Conservation (phyloP, 768 basidiomycete genomes). For the Pisolithus microcarpus region DNA sequence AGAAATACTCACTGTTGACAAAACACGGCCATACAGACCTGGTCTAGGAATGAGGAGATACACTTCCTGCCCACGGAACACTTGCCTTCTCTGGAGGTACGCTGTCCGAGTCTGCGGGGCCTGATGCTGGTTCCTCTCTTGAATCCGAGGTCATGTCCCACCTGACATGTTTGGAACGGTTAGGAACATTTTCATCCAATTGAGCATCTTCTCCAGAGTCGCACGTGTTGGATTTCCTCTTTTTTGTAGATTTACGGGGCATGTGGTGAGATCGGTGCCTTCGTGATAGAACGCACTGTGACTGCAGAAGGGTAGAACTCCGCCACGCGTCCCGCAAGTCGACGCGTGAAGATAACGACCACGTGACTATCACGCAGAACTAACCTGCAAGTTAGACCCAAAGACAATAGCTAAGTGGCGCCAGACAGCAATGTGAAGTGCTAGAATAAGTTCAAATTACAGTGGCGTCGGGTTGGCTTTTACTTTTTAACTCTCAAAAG, state of each 20-base stretch:
- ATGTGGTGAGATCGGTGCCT: constrained; percentile 6
- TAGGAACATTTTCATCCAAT: not conserved
- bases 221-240: constrained; percentile 12
- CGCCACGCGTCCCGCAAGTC: constrained; percentile 10
- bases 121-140: constrained; percentile 7
- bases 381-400: too few relatives aligned
- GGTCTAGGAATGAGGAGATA: not conserved
- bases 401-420: too few relatives aligned
- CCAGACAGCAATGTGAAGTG: too few relatives aligned
- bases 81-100: constrained; percentile 12
- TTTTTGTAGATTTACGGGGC: constrained; percentile 9
- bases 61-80: not conserved
- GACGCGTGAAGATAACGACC: not conserved
- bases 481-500: constrained; percentile 45
- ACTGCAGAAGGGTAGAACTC: constrained; percentile 6
- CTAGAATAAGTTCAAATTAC: too few relatives aligned
- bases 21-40: constrained; percentile 30
- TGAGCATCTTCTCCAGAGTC: constrained; percentile 4
- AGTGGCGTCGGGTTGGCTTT: not conserved
- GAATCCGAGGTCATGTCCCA: constrained; percentile 22
- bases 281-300: too few relatives aligned
- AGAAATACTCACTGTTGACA: constrained; percentile 28
- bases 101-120: constrained; percentile 2
- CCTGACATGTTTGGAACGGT: constrained; percentile 26
- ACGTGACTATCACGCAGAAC: too few relatives aligned